A percentile compares a stretch with the other conserved stretches of the same genome.
Evolutionary conservation across 306 rosid species (phyloP).

Genomic region (Crataegus laevigata): DNA sequence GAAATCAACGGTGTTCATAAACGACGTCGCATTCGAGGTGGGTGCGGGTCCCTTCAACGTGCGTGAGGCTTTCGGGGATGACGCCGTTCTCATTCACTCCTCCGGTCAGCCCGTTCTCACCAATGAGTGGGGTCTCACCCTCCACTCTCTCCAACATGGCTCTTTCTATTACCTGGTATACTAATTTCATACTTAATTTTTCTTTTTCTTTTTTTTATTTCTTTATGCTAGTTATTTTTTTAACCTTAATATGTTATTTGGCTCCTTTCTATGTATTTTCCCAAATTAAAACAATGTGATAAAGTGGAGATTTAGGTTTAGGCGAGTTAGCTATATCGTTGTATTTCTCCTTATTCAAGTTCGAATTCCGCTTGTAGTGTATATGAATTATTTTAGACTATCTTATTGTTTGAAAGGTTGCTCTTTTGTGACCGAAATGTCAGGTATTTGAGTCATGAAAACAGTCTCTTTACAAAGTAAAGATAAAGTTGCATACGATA

Average conservation of each 20-base stretch:
- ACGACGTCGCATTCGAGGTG: constrained; percentile 82
- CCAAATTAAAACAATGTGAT: neutral
- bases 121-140: constrained; percentile 82
- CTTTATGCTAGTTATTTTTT: neutral
- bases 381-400: too few species aligned
- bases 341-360: neutral
- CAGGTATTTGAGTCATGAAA: too few species aligned
- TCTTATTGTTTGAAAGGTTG: too few species aligned
- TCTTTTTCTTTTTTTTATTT: neutral
- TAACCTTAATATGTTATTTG: neutral
- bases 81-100: constrained; percentile 62
- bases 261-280: neutral
- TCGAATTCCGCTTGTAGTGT: neutral
- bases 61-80: constrained; percentile 82
- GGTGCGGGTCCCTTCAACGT: constrained; percentile 62
- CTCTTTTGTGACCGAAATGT: too few species aligned
- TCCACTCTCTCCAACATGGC: constrained; percentile 79
- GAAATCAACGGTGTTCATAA: constrained; percentile 72
- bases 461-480: too few species aligned
- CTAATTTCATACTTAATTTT: too few species aligned
- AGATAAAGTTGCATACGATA: too few species aligned
- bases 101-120: constrained; percentile 80
- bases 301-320: too few species aligned
- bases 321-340: too few species aligned
- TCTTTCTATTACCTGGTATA: constrained; percentile 64